These are phyloP conservation scores for Cyberlindnera veronae DNA, from an alignment of 805 yeast species.

Conservation along the genomic window DNA sequence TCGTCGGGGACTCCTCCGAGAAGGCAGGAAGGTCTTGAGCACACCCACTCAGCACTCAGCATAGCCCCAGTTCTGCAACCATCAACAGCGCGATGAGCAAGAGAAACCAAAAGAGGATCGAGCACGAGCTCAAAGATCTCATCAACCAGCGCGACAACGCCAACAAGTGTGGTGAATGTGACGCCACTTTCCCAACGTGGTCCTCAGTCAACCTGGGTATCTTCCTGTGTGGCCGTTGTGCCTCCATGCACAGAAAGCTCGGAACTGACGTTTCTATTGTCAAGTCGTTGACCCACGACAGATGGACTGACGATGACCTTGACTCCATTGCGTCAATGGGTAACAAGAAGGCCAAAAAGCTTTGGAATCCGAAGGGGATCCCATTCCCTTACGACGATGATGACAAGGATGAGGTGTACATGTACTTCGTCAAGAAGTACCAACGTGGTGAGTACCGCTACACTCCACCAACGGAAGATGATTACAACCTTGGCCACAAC, in stretches of 20 bases:
- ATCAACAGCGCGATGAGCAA: not conserved
- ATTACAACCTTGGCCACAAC: slow-evolving; percentile 22
- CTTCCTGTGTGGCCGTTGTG: slow-evolving; percentile 82
- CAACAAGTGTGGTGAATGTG: slow-evolving; percentile 81
- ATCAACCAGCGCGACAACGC: slow-evolving; percentile 56
- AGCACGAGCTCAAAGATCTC: slow-evolving; percentile 53
- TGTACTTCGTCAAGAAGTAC: slow-evolving; percentile 66
- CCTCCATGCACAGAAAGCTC: slow-evolving; percentile 67
- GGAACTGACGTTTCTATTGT: slow-evolving; percentile 61
- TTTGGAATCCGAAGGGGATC: slow-evolving; percentile 66
- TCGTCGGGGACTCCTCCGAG: too few relatives aligned
- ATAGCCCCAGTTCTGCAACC: too few relatives aligned
- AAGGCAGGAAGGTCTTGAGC: too few relatives aligned
- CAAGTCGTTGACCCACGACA: slow-evolving; percentile 69
- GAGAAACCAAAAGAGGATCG: slow-evolving; percentile 40
- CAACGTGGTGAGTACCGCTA: slow-evolving; percentile 52
- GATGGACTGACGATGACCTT: slow-evolving; percentile 60
- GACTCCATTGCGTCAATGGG: slow-evolving; percentile 45
- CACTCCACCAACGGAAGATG: slow-evolving; percentile 28
- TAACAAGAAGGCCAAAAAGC: slow-evolving; percentile 52
- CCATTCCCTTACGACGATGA: slow-evolving; percentile 79
- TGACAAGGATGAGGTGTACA: slow-evolving; percentile 56
- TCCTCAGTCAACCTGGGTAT: slow-evolving; percentile 48
- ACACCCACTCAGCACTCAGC: not conserved
- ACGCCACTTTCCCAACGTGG: slow-evolving; percentile 54